A percentile compares a stretch with the other conserved stretches of the same genome.
Evolutionary conservation across 139 green algal species (phyloP).

Genomic region (Ettlia oleoabundans): DNA sequence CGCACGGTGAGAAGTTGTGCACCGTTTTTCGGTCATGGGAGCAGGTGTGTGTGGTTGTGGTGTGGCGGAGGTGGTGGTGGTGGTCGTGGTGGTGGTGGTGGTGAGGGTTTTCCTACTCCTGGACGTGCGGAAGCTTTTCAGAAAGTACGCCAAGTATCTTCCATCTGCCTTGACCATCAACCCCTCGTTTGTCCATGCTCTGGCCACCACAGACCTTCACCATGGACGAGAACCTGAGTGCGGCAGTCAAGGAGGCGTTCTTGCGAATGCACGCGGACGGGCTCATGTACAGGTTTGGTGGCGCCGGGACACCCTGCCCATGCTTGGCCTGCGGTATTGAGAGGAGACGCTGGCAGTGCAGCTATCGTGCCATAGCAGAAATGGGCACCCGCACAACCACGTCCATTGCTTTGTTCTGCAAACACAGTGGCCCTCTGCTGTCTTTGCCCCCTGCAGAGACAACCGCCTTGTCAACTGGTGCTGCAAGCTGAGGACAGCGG

Average conservation of each 20-base stretch:
- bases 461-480: conserved; percentile 99
- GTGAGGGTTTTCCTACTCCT: neutral
- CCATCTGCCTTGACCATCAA: neutral
- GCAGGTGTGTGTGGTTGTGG: neutral
- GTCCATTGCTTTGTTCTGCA: too few relatives aligned
- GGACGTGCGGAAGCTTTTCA: neutral
- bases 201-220: conserved; percentile 81
- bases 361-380: too few relatives aligned
- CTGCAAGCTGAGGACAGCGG: conserved; percentile 89
- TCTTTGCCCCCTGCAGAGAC: too few relatives aligned
- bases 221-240: conserved; percentile 90
- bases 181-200: neutral
- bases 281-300: conserved; percentile 97
- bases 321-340: too few relatives aligned
- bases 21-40: too few relatives aligned
- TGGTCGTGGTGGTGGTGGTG: too few relatives aligned
- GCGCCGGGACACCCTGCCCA: too few relatives aligned
- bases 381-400: too few relatives aligned
- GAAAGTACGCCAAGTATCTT: too few relatives aligned
- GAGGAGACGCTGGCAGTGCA: too few relatives aligned
- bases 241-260: conserved; percentile 78
- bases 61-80: neutral
- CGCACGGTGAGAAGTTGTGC: conserved; percentile 35
- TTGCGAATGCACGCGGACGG: conserved; percentile 76
- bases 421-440: too few relatives aligned